Evolutionary conservation across 2,329 filamentous ascomycete genomes (phyloP).

Genomic region (Epichloe scottii): DNA sequence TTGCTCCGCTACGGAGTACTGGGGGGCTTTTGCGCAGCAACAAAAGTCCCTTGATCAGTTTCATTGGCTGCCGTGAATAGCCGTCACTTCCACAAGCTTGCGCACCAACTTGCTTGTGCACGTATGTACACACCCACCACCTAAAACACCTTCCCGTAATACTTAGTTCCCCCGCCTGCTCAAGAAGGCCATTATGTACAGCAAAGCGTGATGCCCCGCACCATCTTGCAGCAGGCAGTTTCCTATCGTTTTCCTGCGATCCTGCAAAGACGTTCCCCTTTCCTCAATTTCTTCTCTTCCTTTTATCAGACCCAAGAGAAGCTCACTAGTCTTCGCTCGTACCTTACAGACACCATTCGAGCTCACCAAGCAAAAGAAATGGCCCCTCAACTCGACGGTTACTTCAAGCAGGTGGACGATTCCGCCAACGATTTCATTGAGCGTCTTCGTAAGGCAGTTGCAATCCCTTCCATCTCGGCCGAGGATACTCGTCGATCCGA

Average conservation of each 20-base stretch:
- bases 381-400: conserved; percentile 81
- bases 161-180: too few relatives aligned
- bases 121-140: too few relatives aligned
- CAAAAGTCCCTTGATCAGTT: not conserved
- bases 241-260: conserved; percentile 6
- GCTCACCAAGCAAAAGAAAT: conserved; percentile 59
- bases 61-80: conserved; percentile 19
- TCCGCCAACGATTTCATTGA: conserved; percentile 76
- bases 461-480: conserved; percentile 90
- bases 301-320: conserved; percentile 6
- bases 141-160: too few relatives aligned
- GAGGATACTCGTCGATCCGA: conserved; percentile 80
- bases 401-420: conserved; percentile 83
- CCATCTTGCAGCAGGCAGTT: conserved; percentile 21
- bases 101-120: too few relatives aligned
- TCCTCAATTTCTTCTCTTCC: conserved; percentile 12
- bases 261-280: conserved; percentile 13
- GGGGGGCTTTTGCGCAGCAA: too few relatives aligned
- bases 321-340: conserved; percentile 22
- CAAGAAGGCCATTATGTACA: too few relatives aligned
- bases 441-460: conserved; percentile 79
- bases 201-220: conserved; percentile 31
- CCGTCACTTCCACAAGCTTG: conserved; percentile 9
- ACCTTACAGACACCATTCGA: conserved; percentile 41
- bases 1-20: too few relatives aligned